phyloP scores from a whole-genome alignment of 495 filamentous ascomycete species.

The Parathielavia hyrcaniae region DNA sequence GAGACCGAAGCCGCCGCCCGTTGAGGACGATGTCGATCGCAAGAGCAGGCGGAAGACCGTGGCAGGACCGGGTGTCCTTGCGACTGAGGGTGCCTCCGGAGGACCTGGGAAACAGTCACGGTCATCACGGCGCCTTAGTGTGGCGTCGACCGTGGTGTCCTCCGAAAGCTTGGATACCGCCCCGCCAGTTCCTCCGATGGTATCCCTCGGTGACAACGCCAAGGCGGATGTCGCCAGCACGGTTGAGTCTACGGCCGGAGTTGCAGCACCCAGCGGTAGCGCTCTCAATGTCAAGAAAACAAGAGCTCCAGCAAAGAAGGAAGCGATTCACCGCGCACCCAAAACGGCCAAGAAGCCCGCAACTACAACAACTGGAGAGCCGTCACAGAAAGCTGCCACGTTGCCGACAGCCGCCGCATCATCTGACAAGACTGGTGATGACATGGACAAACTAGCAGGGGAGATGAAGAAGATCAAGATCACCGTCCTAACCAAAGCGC shows the following conservation, averaged over 20 bases:
- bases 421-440: conserved; percentile 24
- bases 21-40: conserved; percentile 49
- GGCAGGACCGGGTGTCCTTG: conserved; percentile 46
- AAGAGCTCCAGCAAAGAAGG: conserved; percentile 38
- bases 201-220: conserved; percentile 18
- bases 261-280: conserved; percentile 25
- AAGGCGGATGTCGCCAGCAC: conserved; percentile 40
- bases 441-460: conserved; percentile 59
- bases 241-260: conserved; percentile 37
- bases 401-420: neutral
- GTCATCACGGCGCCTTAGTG: conserved; percentile 37
- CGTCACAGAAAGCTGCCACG: conserved; percentile 8
- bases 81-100: conserved; percentile 41
- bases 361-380: conserved; percentile 3
- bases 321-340: conserved; percentile 30
- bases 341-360: conserved; percentile 42
- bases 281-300: conserved; percentile 42
- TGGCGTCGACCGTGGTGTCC: conserved; percentile 33
- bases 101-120: conserved; percentile 29
- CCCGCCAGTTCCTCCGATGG: conserved; percentile 13
- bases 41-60: conserved; percentile 61
- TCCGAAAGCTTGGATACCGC: conserved; percentile 20
- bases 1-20: conserved; percentile 46
- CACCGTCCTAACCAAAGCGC: conserved; percentile 63
- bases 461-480: conserved; percentile 72